Evolutionary conservation across 2,329 filamentous ascomycete species (phyloP).

Genomic region (Geosmithia flava): DNA sequence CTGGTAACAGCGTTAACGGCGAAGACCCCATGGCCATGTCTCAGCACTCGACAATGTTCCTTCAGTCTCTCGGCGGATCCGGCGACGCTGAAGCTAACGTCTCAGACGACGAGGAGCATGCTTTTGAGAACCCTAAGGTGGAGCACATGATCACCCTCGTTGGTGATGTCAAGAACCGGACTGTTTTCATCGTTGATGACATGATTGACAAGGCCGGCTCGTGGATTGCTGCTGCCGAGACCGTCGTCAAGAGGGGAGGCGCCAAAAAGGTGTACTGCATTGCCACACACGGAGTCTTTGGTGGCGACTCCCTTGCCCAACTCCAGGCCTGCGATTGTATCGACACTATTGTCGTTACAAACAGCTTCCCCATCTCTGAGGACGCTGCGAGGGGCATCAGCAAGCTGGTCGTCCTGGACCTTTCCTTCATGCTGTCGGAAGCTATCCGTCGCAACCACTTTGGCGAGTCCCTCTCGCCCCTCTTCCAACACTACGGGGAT

Average conservation of each 20-base stretch:
- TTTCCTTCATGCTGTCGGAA: slow-evolving; percentile 79
- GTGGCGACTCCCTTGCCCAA: slow-evolving; percentile 77
- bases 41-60: slow-evolving; percentile 69
- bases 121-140: slow-evolving; percentile 64
- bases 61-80: slow-evolving; percentile 65
- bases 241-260: slow-evolving; percentile 81
- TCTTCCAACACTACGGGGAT: slow-evolving; percentile 57
- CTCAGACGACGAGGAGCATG: slow-evolving; percentile 88
- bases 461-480: slow-evolving; percentile 64
- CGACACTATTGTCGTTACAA: slow-evolving; percentile 87
- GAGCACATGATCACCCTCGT: slow-evolving; percentile 98
- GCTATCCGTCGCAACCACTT: slow-evolving; percentile 95
- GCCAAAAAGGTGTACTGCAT: slow-evolving; percentile 96
- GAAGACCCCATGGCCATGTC: slow-evolving; percentile 76
- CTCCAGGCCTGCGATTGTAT: slow-evolving; percentile 90
- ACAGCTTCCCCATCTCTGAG: slow-evolving; percentile 84
- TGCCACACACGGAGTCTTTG: slow-evolving; percentile 91
- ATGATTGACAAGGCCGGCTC: slow-evolving; percentile 97
- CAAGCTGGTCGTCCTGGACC: slow-evolving; percentile 82
- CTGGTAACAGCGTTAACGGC: slow-evolving; percentile 52
- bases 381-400: slow-evolving; percentile 56
- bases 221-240: slow-evolving; percentile 96
- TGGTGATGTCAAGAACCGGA: slow-evolving; percentile 76
- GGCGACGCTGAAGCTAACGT: slow-evolving; percentile 63
- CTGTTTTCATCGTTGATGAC: slow-evolving; percentile 92